Base-by-base conservation (phyloP, 345 rosid genomes). In the Clausena lansium region DNA sequence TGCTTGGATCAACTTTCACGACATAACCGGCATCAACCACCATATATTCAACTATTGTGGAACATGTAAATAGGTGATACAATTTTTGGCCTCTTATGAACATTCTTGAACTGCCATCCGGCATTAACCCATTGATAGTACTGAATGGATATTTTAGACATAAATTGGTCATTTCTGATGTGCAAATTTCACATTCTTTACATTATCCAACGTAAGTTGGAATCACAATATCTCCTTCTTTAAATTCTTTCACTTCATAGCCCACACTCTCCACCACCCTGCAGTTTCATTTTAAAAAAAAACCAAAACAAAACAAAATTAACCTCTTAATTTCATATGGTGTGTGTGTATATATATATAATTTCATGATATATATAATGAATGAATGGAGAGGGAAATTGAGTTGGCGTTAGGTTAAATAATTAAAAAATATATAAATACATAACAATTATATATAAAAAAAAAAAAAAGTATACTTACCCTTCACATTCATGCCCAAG, bases 261-360 rank as follows among this genome's bases (percentile, higher is more conserved):
- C 97, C 95, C 2, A 88, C 78, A 60, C 94, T 87, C 80, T 91
- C 94, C 73, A 91, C 91, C 39, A 83, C 83, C 76, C 94, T n/a
- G n/a, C n/a, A n/a, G n/a, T n/a, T n/a, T n/a, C n/a, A n/a, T n/a
- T n/a, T n/a, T n/a, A n/a, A n/a, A n/a, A n/a, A n/a, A n/a, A n/a
- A n/a, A n/a, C n/a, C n/a, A n/a, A n/a, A n/a, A n/a, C n/a, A n/a
- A n/a, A n/a, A n/a, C n/a, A n/a, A n/a, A n/a, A n/a, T n/a, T n/a
- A n/a, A n/a, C n/a, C n/a, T n/a, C n/a, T n/a, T n/a, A n/a, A n/a
- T n/a, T n/a, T n/a, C n/a, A n/a, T n/a, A n/a, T n/a, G n/a, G n/a
- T n/a, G n/a, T n/a, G n/a, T n/a, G n/a, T n/a, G n/a, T n/a, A n/a
- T n/a, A n/a, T n/a, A n/a, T n/a, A n/a, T n/a, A n/a, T n/a, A n/a